Base-by-base conservation (phyloP, 1,139 yeast species). In the Pichia sp. region DNA sequence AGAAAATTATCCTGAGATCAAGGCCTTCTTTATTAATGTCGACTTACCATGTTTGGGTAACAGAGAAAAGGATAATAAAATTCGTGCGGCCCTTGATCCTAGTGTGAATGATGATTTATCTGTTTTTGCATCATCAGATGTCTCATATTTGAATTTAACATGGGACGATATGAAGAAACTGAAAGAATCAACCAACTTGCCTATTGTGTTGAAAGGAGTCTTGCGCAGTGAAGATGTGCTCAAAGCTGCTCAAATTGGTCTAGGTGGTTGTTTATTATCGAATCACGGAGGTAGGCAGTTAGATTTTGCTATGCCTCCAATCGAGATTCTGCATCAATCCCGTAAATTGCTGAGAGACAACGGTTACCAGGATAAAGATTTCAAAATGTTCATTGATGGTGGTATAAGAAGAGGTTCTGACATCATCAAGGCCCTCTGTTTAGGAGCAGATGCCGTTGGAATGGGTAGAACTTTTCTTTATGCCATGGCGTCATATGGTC, bases 271-370 rank as follows among this genome's bases (percentile, higher is more conserved):
- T 37, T 73, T 82, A 1, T 58, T 82, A 33, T 80, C 87, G 5
- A 81, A 81, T 55, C 88, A 82, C 58, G 90, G 90, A 47, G 90
- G 90, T 43, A 66, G 90, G 52, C 88, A 82, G 58, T 64, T 82
- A 47, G 90, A 82, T 55, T 80, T 72, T 53, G 68, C 85, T 1
- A 73, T 76, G 55, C 80, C 86, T 0, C 85, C 88, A 9, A 66
- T 82, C 33, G 87, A 82, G 59, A 77, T 81, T 2, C 65, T 82
- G 41, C 81, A 82, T 1, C 85, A 81, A 55, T 72, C 79, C 23
- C 75, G 73, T 67, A 83, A 83, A 26, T 59, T 68, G 2, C 61
- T 81, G 65, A 74, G 67, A 56, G 58, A 76, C 59, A 62, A 66
- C 46, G 63, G 72, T 43, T 55, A 68, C 55, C 57, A 59, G 23